Conservation (phyloP, 768 basidiomycete species). For the Termitomyces sp. region DNA sequence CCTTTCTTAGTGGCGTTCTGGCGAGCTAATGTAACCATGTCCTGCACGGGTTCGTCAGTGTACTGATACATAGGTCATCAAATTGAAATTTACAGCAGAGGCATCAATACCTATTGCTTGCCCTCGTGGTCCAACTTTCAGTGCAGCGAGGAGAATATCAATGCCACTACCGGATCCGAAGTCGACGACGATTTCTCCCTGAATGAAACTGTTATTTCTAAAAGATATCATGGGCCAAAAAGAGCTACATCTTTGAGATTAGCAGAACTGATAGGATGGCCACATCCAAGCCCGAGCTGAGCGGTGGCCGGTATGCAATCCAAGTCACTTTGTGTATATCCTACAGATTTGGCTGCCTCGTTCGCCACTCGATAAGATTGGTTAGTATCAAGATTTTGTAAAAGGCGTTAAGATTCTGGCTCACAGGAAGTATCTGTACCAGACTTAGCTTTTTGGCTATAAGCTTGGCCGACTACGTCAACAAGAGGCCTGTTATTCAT, state of each 20-base stretch:
- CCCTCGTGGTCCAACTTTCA: slow-evolving; percentile 43
- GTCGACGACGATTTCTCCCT: slow-evolving; percentile 56
- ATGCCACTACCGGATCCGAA: slow-evolving; percentile 55
- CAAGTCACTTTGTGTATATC: slow-evolving; percentile 42
- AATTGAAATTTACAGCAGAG: slow-evolving; percentile 32
- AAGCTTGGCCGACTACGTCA: slow-evolving; percentile 4
- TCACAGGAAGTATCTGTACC: slow-evolving; percentile 14
- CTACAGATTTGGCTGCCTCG: slow-evolving; percentile 37
- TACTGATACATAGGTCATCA: not conserved
- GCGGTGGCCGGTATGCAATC: slow-evolving; percentile 36
- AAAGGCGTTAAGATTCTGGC: not conserved
- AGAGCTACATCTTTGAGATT: slow-evolving; percentile 37
- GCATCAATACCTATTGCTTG: slow-evolving; percentile 51
- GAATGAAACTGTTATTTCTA: not conserved
- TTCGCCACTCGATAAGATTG: not conserved
- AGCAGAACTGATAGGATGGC: slow-evolving; percentile 45
- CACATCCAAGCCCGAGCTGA: slow-evolving; percentile 48
- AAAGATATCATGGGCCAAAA: not conserved
- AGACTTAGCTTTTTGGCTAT: slow-evolving; percentile 5
- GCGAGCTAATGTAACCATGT: slow-evolving; percentile 47
- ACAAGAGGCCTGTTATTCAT: not conserved
- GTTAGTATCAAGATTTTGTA: not conserved
- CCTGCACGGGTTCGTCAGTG: slow-evolving; percentile 24
- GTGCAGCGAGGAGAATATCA: slow-evolving; percentile 50
- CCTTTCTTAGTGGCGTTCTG: slow-evolving; percentile 34